Base-by-base conservation (phyloP, 768 basidiomycete genomes). In the Gautieria morchelliformis region DNA sequence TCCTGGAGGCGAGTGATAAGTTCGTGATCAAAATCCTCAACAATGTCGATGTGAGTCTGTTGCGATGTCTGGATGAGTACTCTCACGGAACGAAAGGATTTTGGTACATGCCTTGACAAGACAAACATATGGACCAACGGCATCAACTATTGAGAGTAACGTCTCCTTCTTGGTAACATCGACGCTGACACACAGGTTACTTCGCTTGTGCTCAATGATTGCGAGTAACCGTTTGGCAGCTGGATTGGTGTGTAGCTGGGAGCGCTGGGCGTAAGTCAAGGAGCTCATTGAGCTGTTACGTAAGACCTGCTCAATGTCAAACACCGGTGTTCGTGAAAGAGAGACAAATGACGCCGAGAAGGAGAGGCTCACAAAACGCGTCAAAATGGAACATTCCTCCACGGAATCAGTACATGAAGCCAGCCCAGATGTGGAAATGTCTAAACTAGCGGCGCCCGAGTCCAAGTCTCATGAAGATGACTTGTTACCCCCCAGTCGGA, bases 11-110 rank as follows among this genome's bases (percentile, higher is more conserved):
- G 75, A 42, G 81, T 74, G 56, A 94, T 81, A 47, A 97, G 71
- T 7, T 77, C 78, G 10, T 73, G 69, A 46, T 93, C 82, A 69
- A 93, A 98, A 72, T 98, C 93, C 63, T 93, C 87, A 57, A 99
- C 77, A 63, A 99, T 88, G 70, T 99, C 96, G 62, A 97, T 80
- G 66, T 99, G 96, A 0, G 96, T 98, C 96, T 98, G 35, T 74
- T 61, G 64, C 63, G 58, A 57, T 62, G 46, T 63, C 68, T 49
- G 71, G 66, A 62, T 66, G 58, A 33, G 19, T 58, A 27, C 20
- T 45, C 39, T 39, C 56, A 15, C 42, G 50, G 51, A 51, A 46
- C 51, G 60, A 58, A 54, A 56, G 60, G 49, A 12, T 30, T 7
- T 19, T 32, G 12, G 22, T 59, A 35, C 52, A 72, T 81, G 77